A percentile compares a stretch with the other conserved stretches of the same genome.
Evolutionary conservation across 2,329 filamentous ascomycete species (phyloP).

Genomic region (Macroventuria anomochaeta): DNA sequence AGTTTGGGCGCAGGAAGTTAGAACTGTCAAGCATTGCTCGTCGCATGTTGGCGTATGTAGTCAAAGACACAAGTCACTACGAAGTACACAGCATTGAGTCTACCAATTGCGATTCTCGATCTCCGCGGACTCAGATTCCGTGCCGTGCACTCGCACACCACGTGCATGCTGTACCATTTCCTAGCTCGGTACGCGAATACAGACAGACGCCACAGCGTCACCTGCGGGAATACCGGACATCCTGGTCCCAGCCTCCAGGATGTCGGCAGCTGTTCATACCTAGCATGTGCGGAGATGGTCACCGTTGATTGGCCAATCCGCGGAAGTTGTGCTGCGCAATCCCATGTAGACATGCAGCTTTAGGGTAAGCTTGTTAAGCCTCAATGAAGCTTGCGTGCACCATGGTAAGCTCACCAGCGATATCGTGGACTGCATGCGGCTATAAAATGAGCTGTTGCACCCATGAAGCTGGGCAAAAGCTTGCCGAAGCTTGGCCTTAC

Average conservation of each 20-base stretch:
- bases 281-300: constrained; percentile 9
- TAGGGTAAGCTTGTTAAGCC: constrained; percentile 10
- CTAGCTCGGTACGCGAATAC: not conserved
- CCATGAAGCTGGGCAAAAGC: constrained; percentile 29
- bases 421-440: not conserved
- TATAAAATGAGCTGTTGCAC: constrained; percentile 21
- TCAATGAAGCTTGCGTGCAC: not conserved
- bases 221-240: not conserved
- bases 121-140: not conserved
- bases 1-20: constrained; percentile 1
- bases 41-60: constrained; percentile 4
- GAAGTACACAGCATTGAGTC: not conserved
- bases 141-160: not conserved
- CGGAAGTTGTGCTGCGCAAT: constrained; percentile 11
- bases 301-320: constrained; percentile 11
- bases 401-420: not conserved
- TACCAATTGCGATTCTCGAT: not conserved
- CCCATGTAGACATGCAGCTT: constrained; percentile 5
- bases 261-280: not conserved
- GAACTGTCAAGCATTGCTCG: constrained; percentile 1
- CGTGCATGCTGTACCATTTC: not conserved
- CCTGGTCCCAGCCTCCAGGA: not conserved
- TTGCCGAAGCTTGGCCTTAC: constrained; percentile 25
- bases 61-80: constrained; percentile 4
- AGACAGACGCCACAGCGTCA: constrained; percentile 14